A percentile compares a stretch with the other conserved stretches of the same genome.
Conservation (phyloP, 202 grass and related monocot genomes). For the Elaeis oleifera region DNA sequence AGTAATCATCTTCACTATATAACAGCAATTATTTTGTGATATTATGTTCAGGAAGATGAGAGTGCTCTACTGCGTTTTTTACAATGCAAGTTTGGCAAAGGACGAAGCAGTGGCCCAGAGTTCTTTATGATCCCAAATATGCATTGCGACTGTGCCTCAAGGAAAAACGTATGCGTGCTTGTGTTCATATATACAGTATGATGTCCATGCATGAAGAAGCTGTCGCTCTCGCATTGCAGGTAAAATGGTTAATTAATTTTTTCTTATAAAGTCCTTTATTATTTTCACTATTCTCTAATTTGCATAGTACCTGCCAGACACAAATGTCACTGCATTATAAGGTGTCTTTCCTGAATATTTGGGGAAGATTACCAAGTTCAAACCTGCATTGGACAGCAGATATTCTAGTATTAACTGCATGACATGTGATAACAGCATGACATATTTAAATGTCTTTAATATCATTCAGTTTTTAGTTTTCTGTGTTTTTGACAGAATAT, state of each 20-base stretch:
- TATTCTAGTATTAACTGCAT: too few species aligned
- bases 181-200: slow-evolving; percentile 97
- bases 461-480: too few species aligned
- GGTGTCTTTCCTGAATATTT: too few species aligned
- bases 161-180: slow-evolving; percentile 89
- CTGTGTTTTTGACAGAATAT: too few species aligned
- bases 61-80: slow-evolving; percentile 48
- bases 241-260: slow-evolving; percentile 15
- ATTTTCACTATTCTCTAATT: slow-evolving; percentile 5
- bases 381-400: too few species aligned
- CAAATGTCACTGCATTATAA: background rate
- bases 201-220: slow-evolving; percentile 99
- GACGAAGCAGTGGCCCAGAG: slow-evolving; percentile 49
- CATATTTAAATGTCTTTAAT: too few species aligned
- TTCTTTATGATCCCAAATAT: slow-evolving; percentile 98
- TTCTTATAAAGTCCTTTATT: slow-evolving; percentile 10
- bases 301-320: too few species aligned
- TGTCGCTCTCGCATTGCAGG: slow-evolving; percentile 89
- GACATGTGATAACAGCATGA: too few species aligned
- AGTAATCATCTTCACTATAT: background rate
- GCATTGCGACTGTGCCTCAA: slow-evolving; percentile 93
- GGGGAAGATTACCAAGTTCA: too few species aligned
- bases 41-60: slow-evolving; percentile 66
- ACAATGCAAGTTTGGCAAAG: slow-evolving; percentile 84
- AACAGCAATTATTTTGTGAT: background rate